phyloP scores from a whole-genome alignment of 2,329 filamentous ascomycete species.

The Sporothrix phasma region DNA sequence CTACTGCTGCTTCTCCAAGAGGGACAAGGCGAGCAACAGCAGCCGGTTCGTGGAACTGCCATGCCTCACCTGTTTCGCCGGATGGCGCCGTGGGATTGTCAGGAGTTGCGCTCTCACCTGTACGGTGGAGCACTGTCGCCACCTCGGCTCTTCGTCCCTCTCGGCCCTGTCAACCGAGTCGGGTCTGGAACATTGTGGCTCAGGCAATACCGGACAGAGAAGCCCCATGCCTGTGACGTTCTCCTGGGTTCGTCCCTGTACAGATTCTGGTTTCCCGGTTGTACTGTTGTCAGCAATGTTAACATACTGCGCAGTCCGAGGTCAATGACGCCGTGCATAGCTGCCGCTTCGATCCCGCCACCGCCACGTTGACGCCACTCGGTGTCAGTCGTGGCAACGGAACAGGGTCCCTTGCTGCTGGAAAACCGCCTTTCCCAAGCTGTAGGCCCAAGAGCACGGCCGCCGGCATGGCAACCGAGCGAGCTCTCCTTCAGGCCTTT shows the following conservation, averaged over 20 bases:
- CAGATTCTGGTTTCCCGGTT: neutral
- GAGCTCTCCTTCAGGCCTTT: neutral
- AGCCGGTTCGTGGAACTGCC: constrained; percentile 18
- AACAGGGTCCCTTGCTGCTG: neutral
- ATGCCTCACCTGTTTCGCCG: constrained; percentile 21
- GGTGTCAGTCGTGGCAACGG: neutral
- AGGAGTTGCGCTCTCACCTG: constrained; percentile 19
- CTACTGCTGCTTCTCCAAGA: constrained; percentile 6
- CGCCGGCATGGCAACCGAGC: neutral
- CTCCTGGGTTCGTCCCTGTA: neutral
- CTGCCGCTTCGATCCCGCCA: constrained; percentile 9
- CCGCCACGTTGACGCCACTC: neutral
- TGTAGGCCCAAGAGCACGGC: neutral
- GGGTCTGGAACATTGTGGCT: neutral
- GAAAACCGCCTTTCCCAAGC: neutral
- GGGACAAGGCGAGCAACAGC: constrained; percentile 1
- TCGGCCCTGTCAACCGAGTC: neutral
- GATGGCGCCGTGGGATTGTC: constrained; percentile 26
- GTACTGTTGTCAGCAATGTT: neutral
- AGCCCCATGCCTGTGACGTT: neutral
- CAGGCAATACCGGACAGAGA: neutral
- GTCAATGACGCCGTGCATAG: constrained; percentile 17
- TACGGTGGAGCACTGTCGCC: constrained; percentile 12
- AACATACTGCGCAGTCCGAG: constrained; percentile 13
- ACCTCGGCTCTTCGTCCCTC: neutral